Percentiles rank a stretch among this genome's conserved stretches.
Evolutionary conservation across 1,284 basidiomycete species (phyloP).

Genomic region (Fomes fomentarius): DNA sequence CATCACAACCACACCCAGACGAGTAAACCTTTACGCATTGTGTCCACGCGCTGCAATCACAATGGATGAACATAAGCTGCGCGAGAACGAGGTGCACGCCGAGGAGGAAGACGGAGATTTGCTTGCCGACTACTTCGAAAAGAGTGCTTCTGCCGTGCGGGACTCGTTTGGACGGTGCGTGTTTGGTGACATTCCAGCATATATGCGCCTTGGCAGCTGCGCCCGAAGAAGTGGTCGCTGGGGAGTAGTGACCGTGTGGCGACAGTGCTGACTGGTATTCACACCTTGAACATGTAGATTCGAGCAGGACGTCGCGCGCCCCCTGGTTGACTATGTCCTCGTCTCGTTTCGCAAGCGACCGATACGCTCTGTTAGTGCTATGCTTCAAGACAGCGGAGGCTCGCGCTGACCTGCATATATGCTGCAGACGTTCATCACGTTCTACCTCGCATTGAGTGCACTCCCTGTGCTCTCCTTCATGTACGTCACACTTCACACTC

Average conservation of each 20-base stretch:
- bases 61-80: background rate
- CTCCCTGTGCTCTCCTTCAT: constrained; percentile 21
- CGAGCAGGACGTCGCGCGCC: constrained; percentile 14
- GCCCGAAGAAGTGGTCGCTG: no score
- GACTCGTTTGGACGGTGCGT: constrained; percentile 17
- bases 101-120: constrained; percentile 18
- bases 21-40: no score
- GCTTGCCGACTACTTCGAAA: constrained; percentile 22
- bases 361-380: constrained; percentile 11
- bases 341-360: constrained; percentile 12
- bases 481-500: background rate
- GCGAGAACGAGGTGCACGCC: background rate
- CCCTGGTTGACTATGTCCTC: constrained; percentile 11
- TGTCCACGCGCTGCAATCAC: no score
- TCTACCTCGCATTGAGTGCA: constrained; percentile 14
- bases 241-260: no score
- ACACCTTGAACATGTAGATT: constrained; percentile 1
- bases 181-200: background rate
- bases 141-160: constrained; percentile 21
- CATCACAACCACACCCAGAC: no score
- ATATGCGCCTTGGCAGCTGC: no score
- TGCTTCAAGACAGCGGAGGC: background rate
- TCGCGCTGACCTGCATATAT: background rate
- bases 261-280: background rate
- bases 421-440: constrained; percentile 15